A percentile compares a stretch with the other conserved stretches of the same genome.
These are phyloP conservation scores for Microdochium paspali DNA, from an alignment of 2,329 filamentous ascomycete genomes.

Conservation along the genomic window DNA sequence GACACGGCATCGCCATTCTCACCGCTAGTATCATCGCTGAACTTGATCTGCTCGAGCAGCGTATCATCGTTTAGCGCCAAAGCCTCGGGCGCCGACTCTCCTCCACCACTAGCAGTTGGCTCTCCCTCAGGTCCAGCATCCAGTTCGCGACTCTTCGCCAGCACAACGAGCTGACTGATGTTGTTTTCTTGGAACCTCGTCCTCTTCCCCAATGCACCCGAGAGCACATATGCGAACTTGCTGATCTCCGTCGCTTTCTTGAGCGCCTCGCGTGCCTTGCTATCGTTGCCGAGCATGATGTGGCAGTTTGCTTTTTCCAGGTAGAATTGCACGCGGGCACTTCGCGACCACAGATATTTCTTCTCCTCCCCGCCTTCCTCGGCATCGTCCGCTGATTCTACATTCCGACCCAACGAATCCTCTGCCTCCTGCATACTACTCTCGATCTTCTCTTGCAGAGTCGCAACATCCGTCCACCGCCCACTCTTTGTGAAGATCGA, in stretches of 20 bases:
- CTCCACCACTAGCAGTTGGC: conserved; percentile 5
- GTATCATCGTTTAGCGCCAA: conserved; percentile 87
- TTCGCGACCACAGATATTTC: conserved; percentile 23
- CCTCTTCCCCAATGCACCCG: conserved; percentile 76
- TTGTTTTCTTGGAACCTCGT: conserved; percentile 73
- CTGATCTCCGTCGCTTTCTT: conserved; percentile 55
- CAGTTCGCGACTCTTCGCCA: conserved; percentile 68
- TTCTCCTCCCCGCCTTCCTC: conserved; percentile 16
- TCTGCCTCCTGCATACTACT: conserved; percentile 32
- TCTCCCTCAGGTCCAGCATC: conserved; percentile 14
- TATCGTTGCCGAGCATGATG: conserved; percentile 75
- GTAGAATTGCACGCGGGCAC: conserved; percentile 59
- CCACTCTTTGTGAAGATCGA: conserved; percentile 46
- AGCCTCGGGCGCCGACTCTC: conserved; percentile 46
- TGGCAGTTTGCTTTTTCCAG: conserved; percentile 77
- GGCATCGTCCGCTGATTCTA: conserved; percentile 3
- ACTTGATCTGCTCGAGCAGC: conserved; percentile 77
- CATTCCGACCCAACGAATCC: conserved; percentile 1
- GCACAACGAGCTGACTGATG: conserved; percentile 80
- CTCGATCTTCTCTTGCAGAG: conserved; percentile 40
- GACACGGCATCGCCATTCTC: conserved; percentile 19
- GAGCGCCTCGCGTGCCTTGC: conserved; percentile 63
- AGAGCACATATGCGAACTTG: conserved; percentile 73
- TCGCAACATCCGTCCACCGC: conserved; percentile 50
- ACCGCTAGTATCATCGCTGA: conserved; percentile 40